Percentiles rank a stretch among this genome's conserved stretches.
Conservation (phyloP, 1,284 basidiomycete genomes). For the Leccinum subspadiceum region DNA sequence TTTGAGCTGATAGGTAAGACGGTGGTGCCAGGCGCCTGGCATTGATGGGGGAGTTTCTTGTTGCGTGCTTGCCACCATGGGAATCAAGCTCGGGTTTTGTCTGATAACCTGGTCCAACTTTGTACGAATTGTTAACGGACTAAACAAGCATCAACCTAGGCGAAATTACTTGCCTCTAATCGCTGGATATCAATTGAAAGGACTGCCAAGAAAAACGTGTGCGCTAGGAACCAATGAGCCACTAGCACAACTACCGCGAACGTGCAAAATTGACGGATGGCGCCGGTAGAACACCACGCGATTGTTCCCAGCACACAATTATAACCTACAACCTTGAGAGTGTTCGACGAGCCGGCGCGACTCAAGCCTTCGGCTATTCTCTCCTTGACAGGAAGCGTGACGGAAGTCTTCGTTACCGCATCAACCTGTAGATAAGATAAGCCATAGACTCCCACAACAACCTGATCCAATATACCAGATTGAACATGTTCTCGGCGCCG, state of each 20-base stretch:
- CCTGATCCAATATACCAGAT: conserved; percentile 58
- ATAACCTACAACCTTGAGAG: conserved; percentile 88
- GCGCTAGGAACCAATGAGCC: conserved; percentile 93
- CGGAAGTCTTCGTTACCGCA: conserved; percentile 86
- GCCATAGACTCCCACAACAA: background rate
- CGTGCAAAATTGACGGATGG: conserved; percentile 90
- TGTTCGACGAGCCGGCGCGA: conserved; percentile 87
- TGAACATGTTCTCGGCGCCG: conserved; percentile 97
- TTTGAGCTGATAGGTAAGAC: conserved; percentile 42
- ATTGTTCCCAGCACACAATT: conserved; percentile 80
- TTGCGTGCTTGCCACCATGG: conserved; percentile 33
- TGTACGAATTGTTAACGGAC: conserved; percentile 14
- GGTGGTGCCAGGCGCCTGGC: conserved; percentile 45
- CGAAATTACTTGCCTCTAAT: conserved; percentile 58
- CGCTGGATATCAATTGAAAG: conserved; percentile 89
- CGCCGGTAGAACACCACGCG: conserved; percentile 74
- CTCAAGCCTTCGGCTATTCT: conserved; percentile 88
- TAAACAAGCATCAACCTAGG: background rate
- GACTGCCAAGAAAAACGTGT: conserved; percentile 90
- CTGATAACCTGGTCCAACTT: conserved; percentile 77
- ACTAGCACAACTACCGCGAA: conserved; percentile 94
- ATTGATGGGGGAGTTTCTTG: conserved; percentile 33
- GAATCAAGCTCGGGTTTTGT: conserved; percentile 56
- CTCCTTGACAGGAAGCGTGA: conserved; percentile 88
- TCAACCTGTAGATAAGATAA: conserved; percentile 57